Percentiles rank a stretch among this genome's conserved stretches.
Evolutionary conservation across 164 flowering plant species (phyloP).

Genomic region (Piper longum): DNA sequence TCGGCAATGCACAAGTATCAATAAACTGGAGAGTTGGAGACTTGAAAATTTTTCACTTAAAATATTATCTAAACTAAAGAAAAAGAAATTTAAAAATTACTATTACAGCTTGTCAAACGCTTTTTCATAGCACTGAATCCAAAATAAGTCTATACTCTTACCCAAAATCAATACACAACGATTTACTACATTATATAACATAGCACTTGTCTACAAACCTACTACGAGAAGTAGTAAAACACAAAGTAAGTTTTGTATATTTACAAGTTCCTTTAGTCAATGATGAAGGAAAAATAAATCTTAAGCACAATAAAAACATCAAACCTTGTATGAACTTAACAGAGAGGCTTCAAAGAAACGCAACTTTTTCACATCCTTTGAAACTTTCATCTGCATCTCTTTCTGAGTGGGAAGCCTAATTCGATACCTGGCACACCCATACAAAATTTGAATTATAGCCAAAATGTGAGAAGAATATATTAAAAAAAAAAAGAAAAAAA

Average conservation of each 20-base stretch:
- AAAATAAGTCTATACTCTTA: neutral
- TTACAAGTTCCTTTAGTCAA: neutral
- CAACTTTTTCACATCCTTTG: conserved; percentile 73
- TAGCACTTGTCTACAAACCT: neutral
- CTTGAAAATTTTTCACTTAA: too few relatives aligned
- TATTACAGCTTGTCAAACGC: too few relatives aligned
- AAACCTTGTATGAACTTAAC: conserved; percentile 67
- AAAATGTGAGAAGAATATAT: neutral
- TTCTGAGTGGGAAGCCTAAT: conserved; percentile 96
- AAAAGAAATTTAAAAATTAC: too few relatives aligned
- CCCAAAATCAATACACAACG: neutral
- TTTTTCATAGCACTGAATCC: neutral
- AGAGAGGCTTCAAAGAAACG: conserved; percentile 81
- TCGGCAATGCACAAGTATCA: too few relatives aligned
- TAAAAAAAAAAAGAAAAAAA: conserved; percentile 3
- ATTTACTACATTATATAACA: neutral
- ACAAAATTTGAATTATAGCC: neutral
- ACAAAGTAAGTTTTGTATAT: neutral
- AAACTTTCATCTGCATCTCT: conserved; percentile 77
- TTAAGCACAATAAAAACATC: conserved; percentile 1
- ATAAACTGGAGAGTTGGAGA: too few relatives aligned
- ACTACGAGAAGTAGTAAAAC: neutral
- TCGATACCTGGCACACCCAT: conserved; percentile 49
- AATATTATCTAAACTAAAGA: too few relatives aligned
- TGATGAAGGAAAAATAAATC: too few relatives aligned